A percentile compares a stretch with the other conserved stretches of the same genome.
Conservation (phyloP, 768 basidiomycete species). For the Rhodotorula kratochvilovae region DNA sequence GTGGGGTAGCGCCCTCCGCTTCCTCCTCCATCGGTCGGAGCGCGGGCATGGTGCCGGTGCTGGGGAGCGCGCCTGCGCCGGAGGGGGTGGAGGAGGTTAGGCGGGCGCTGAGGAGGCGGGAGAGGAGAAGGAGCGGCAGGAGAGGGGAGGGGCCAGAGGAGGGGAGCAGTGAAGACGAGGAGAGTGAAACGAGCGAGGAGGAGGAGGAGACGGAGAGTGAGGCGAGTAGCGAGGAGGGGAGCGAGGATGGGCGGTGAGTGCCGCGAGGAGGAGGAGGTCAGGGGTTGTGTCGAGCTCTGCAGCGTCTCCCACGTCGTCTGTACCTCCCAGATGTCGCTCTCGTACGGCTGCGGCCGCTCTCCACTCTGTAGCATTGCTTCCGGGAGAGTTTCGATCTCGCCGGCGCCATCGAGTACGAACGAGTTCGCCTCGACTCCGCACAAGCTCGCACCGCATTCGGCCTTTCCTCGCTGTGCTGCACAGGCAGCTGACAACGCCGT, state of each 20-base stretch:
- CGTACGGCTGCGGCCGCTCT: too few species aligned
- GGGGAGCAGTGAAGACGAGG: background rate
- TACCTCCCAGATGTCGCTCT: too few species aligned
- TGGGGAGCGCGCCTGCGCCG: background rate
- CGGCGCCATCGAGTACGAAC: too few species aligned
- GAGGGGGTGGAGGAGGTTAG: background rate
- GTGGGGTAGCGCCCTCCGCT: background rate
- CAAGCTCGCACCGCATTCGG: too few species aligned
- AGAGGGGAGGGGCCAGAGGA: background rate
- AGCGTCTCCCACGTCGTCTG: background rate
- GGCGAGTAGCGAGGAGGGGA: background rate
- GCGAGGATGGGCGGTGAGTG: background rate
- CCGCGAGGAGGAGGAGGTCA: slow-evolving; percentile 1
- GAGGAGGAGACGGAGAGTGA: background rate
- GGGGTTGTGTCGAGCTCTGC: background rate
- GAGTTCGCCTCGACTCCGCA: too few species aligned
- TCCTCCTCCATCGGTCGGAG: too few species aligned
- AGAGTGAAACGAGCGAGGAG: background rate
- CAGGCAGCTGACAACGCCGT: too few species aligned
- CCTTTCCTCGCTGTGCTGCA: too few species aligned
- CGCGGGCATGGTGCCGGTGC: background rate
- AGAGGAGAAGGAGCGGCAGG: background rate
- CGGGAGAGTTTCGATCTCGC: too few species aligned
- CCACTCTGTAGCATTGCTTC: too few species aligned
- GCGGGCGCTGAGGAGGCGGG: background rate